Evolutionary conservation across 1,284 basidiomycete genomes (phyloP).

Genomic region (Neolentinus lepideus): DNA sequence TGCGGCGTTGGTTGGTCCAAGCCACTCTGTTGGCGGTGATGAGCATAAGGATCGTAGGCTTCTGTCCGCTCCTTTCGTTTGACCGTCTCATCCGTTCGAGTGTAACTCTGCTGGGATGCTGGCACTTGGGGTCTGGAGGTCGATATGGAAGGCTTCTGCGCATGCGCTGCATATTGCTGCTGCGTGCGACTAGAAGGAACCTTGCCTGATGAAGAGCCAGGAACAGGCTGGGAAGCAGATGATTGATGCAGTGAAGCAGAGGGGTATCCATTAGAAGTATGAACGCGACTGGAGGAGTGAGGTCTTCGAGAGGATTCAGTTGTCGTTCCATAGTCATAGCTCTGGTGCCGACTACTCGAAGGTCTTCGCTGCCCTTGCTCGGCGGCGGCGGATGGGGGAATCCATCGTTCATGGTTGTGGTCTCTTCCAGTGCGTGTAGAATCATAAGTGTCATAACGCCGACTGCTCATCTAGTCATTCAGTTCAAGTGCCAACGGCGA

Average conservation of each 20-base stretch:
- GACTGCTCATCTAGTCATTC: conserved; percentile 1
- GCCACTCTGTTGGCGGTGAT: neutral
- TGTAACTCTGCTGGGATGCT: neutral
- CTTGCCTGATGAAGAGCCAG: neutral
- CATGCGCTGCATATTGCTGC: neutral
- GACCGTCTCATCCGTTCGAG: neutral
- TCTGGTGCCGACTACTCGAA: neutral
- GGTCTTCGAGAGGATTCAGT: neutral
- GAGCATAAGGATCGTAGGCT: neutral
- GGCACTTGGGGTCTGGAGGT: neutral
- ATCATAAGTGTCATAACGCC: neutral
- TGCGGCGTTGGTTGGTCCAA: neutral
- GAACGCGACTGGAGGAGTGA: neutral
- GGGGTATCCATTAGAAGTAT: neutral
- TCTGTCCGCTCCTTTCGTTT: neutral
- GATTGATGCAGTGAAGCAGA: neutral
- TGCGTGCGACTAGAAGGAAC: neutral
- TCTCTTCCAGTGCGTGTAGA: neutral
- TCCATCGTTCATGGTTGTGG: neutral
- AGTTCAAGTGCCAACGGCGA: conserved; percentile 1
- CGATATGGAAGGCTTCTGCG: neutral
- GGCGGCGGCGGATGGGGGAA: neutral
- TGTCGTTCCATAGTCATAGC: neutral
- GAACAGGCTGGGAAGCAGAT: neutral
- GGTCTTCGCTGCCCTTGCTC: neutral